A percentile compares a stretch with the other conserved stretches of the same genome.
Evolutionary conservation across 1,284 basidiomycete species (phyloP).

Genomic region (Ustilago xerochloae): DNA sequence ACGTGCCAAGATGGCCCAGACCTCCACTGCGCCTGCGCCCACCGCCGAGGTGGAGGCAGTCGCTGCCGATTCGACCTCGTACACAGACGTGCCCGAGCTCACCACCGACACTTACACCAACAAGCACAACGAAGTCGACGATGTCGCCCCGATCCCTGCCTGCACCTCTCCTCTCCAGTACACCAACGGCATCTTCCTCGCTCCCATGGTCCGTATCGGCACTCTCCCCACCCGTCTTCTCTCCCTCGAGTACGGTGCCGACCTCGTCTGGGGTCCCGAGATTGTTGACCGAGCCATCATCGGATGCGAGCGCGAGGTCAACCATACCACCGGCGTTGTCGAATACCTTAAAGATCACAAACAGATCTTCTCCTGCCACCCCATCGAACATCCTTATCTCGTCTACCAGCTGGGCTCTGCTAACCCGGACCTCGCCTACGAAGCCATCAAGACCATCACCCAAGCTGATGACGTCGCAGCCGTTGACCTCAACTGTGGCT

Average conservation of each 20-base stretch:
- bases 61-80: conserved; percentile 43
- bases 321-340: conserved; percentile 90
- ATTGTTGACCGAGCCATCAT: conserved; percentile 96
- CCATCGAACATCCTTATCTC: conserved; percentile 75
- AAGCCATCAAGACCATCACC: conserved; percentile 86
- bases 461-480: conserved; percentile 83
- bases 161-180: conserved; percentile 37
- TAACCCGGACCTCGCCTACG: conserved; percentile 86
- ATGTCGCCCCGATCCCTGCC: conserved; percentile 31
- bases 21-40: background rate
- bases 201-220: conserved; percentile 66
- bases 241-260: conserved; percentile 90
- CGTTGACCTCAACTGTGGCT: conserved; percentile 89
- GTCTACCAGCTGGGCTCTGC: conserved; percentile 86
- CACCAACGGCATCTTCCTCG: conserved; percentile 62
- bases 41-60: conserved; percentile 30
- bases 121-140: conserved; percentile 24
- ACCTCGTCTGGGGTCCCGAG: conserved; percentile 96
- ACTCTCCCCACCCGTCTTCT: conserved; percentile 81
- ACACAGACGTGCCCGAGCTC: conserved; percentile 9
- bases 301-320: conserved; percentile 81
- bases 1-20: conserved; percentile 37
- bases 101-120: conserved; percentile 1
- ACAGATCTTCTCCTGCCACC: conserved; percentile 90
- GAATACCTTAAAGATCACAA: conserved; percentile 80